Percentiles rank a stretch among this genome's conserved stretches.
Conservation (phyloP, 306 rosid genomes). For the Rubus idaeus region DNA sequence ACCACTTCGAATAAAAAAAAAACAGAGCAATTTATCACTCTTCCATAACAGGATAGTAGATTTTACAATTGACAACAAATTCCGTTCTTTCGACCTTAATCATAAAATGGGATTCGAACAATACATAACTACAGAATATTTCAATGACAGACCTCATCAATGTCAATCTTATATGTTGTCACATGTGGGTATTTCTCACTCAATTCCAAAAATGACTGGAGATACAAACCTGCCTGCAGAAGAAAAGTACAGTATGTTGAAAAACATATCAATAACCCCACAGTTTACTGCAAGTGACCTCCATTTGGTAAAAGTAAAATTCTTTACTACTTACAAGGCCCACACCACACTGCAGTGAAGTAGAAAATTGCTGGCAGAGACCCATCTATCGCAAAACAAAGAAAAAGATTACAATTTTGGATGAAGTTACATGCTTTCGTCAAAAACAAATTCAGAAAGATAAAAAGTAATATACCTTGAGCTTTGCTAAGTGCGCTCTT, state of each 20-base stretch:
- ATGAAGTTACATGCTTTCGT: not conserved
- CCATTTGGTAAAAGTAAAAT: not conserved
- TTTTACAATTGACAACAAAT: not conserved
- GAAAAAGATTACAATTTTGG: constrained; percentile 12
- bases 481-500: constrained; percentile 43
- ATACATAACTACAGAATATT: not conserved
- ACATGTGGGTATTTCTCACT: constrained; percentile 68
- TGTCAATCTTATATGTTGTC: constrained; percentile 77
- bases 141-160: constrained; percentile 57
- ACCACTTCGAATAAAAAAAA: too few relatives aligned
- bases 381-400: constrained; percentile 35
- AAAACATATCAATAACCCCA: not conserved
- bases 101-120: not conserved
- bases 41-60: not conserved
- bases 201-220: constrained; percentile 63
- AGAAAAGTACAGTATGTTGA: not conserved
- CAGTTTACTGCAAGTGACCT: not conserved
- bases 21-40: not conserved
- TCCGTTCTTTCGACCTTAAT: not conserved
- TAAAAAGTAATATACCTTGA: constrained; percentile 32
- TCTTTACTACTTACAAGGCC: constrained; percentile 70
- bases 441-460: not conserved
- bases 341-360: constrained; percentile 91
- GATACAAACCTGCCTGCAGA: constrained; percentile 64
- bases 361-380: constrained; percentile 72